Evolutionary conservation across 768 basidiomycete genomes (phyloP), one percentile per base, ranked within the genome.

Genomic region (Tylopilus sp.): DNA sequence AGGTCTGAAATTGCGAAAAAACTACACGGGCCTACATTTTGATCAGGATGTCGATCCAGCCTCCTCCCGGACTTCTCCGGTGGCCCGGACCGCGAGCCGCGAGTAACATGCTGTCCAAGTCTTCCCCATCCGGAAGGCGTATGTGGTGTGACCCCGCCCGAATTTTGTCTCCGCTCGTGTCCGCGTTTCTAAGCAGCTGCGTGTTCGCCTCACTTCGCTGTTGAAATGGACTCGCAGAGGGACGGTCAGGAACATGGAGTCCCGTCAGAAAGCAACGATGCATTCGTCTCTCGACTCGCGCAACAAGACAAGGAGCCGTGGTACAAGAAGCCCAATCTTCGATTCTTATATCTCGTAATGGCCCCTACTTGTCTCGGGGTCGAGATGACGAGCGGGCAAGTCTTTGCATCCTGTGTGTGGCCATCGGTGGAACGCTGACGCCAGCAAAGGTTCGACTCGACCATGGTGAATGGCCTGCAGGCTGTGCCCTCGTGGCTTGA

Each of bases 401-500:
- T 26, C 14, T 22, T 28, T 53, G 24, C 25, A 28, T 33, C 14
- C 25, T 5, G 8, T 45, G 21, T 6, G n/a, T 36, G 13, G 22
- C 11, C 19, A 12, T 28, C 17, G 17, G 9, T 41, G 7, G 31
- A 31, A 22, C 36, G 8, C 45, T 59, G 28, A 57, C 7, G 5
- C 3, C 14, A 11, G 22, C 16, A n/a, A 29, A 40, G 58, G 2
- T 58, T 58, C 14, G 41, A 58, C 6, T 78, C 80, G 0, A 80
- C 81, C 6, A 83, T 83, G 82, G 74, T 83, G 63, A 85, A 83
- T 59, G 81, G 81, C 37, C 63, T 85, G 29, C 82, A 85, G 61
- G 79, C 81, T 0, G 82, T 85, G 13, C 66, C 75, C 21, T 77
- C 80, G 0, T 85, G 81, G 80, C 74, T 78, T 55, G 68, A 65